Evolutionary conservation across 2,329 filamentous ascomycete species (phyloP).

Genomic region (Chlorencoelia australis): DNA sequence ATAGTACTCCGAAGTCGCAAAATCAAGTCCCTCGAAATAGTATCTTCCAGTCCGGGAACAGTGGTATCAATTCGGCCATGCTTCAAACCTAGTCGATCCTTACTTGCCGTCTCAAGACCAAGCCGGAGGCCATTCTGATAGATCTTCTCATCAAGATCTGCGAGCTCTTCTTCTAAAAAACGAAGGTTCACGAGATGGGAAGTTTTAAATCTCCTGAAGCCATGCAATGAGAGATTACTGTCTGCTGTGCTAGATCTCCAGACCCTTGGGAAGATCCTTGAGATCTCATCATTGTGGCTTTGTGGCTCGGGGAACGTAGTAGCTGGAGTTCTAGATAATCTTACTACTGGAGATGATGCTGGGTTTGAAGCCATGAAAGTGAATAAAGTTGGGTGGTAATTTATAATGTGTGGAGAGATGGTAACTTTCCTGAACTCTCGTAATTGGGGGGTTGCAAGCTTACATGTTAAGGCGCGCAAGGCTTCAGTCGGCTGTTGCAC

Average conservation of each 20-base stretch:
- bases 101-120: slow-evolving; percentile 16
- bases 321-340: too few relatives aligned
- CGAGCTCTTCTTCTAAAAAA: slow-evolving; percentile 27
- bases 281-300: too few relatives aligned
- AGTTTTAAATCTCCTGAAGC: slow-evolving; percentile 1
- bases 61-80: slow-evolving; percentile 13
- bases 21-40: slow-evolving; percentile 9
- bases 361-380: too few relatives aligned
- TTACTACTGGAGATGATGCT: too few relatives aligned
- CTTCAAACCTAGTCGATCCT: slow-evolving; percentile 19
- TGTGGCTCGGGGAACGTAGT: too few relatives aligned
- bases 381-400: too few relatives aligned
- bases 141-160: slow-evolving; percentile 24
- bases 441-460: too few relatives aligned
- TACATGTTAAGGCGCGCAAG: too few relatives aligned
- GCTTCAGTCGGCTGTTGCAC: too few relatives aligned
- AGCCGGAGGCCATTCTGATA: slow-evolving; percentile 28
- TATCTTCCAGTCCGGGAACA: background rate
- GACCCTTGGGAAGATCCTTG: background rate
- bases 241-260: background rate
- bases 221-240: background rate
- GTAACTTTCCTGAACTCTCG: too few relatives aligned
- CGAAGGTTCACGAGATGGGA: slow-evolving; percentile 28
- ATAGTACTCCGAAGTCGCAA: background rate
- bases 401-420: too few relatives aligned